Percentiles rank a stretch among this genome's conserved stretches.
Evolutionary conservation across 495 filamentous ascomycete species (phyloP).

Genomic region (Parachaetomium inaequale): DNA sequence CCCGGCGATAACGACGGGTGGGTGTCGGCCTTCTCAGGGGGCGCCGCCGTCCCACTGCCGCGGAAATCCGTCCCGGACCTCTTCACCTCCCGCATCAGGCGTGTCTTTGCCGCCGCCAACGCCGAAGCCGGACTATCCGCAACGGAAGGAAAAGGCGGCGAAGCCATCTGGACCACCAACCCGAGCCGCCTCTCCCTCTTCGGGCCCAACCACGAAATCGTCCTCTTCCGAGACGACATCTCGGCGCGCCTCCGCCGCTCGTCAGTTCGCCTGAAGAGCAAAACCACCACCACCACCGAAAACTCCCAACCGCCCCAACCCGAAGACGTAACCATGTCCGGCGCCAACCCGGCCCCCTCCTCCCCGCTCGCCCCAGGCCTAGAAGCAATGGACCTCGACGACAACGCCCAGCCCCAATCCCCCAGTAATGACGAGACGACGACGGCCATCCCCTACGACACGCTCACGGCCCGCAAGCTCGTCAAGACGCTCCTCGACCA

Average conservation of each 20-base stretch:
- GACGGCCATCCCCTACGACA: conserved; percentile 44
- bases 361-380: not conserved
- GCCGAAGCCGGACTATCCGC: conserved; percentile 47
- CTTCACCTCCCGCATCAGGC: conserved; percentile 77
- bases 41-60: conserved; percentile 73
- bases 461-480: conserved; percentile 67
- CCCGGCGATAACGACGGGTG: conserved; percentile 96
- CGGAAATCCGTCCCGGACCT: conserved; percentile 72
- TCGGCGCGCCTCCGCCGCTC: conserved; percentile 70
- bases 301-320: not conserved
- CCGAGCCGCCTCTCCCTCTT: conserved; percentile 78
- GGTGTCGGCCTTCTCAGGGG: conserved; percentile 77
- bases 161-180: conserved; percentile 84
- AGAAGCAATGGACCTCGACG: conserved; percentile 50
- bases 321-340: conserved; percentile 37
- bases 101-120: conserved; percentile 74
- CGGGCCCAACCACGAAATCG: conserved; percentile 78
- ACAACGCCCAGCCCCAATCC: not conserved
- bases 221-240: conserved; percentile 82
- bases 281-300: conserved; percentile 17
- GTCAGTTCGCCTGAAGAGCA: conserved; percentile 57
- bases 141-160: conserved; percentile 53
- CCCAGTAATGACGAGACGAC: not conserved
- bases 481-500: conserved; percentile 94
- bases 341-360: conserved; percentile 16